phyloP scores from a whole-genome alignment of 306 rosid species.

The Erythrophleum fordii region DNA sequence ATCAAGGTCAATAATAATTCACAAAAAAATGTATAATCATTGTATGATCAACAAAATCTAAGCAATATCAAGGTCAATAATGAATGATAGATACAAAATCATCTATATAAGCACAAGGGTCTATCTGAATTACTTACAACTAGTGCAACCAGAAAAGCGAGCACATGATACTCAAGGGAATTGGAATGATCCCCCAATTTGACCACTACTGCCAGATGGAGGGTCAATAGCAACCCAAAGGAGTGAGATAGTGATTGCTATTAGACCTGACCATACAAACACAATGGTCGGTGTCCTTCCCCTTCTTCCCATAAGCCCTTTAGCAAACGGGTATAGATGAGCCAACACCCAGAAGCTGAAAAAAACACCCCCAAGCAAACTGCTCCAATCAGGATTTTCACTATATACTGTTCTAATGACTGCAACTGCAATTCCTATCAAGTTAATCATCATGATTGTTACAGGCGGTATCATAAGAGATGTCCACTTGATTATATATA shows the following conservation, averaged over 20 bases:
- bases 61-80: slow-evolving; percentile 33
- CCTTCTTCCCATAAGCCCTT: slow-evolving; percentile 80
- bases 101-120: slow-evolving; percentile 31
- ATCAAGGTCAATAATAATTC: slow-evolving; percentile 23
- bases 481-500: slow-evolving; percentile 69
- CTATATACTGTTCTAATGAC: slow-evolving; percentile 66
- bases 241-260: slow-evolving; percentile 74
- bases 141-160: slow-evolving; percentile 36
- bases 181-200: slow-evolving; percentile 78
- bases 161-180: slow-evolving; percentile 55
- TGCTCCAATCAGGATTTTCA: slow-evolving; percentile 55
- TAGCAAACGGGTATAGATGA: slow-evolving; percentile 80
- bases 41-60: slow-evolving; percentile 28
- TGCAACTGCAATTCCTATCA: slow-evolving; percentile 67
- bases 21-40: slow-evolving; percentile 26
- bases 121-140: slow-evolving; percentile 39
- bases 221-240: slow-evolving; percentile 84
- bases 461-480: slow-evolving; percentile 73
- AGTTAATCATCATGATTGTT: slow-evolving; percentile 69
- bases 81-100: slow-evolving; percentile 32
- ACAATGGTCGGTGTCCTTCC: slow-evolving; percentile 75
- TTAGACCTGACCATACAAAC: slow-evolving; percentile 78
- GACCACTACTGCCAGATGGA: slow-evolving; percentile 52
- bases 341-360: slow-evolving; percentile 84
- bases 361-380: slow-evolving; percentile 70